Evolutionary conservation across 2,329 filamentous ascomycete genomes (phyloP).

Genomic region (Diaporthe ampelina): DNA sequence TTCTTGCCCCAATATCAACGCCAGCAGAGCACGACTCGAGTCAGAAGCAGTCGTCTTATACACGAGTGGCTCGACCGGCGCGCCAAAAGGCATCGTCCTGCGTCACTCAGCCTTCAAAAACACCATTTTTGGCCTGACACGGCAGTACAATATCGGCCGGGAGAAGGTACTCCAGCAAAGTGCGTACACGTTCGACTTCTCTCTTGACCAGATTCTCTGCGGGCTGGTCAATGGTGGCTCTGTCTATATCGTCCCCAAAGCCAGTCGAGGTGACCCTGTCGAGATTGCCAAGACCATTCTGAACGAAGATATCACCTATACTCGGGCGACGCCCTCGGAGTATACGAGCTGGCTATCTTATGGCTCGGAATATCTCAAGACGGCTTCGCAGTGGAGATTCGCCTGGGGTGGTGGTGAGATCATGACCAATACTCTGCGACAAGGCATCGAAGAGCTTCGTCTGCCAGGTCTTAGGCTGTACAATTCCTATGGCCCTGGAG

Average conservation of each 20-base stretch:
- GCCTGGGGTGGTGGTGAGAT: slow-evolving; percentile 53
- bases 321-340: slow-evolving; percentile 55
- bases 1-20: neutral
- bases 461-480: slow-evolving; percentile 30
- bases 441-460: neutral
- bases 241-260: slow-evolving; percentile 47
- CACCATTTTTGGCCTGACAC: slow-evolving; percentile 45
- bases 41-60: slow-evolving; percentile 51
- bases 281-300: slow-evolving; percentile 52
- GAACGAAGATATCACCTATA: slow-evolving; percentile 51
- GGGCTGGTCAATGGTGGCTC: slow-evolving; percentile 49
- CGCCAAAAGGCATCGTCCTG: slow-evolving; percentile 58
- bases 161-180: slow-evolving; percentile 52
- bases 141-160: slow-evolving; percentile 41
- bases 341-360: slow-evolving; percentile 48
- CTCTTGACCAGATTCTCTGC: slow-evolving; percentile 48
- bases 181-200: slow-evolving; percentile 58
- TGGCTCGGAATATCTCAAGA: slow-evolving; percentile 27
- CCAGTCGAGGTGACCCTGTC: slow-evolving; percentile 50
- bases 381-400: slow-evolving; percentile 46
- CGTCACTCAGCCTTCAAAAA: slow-evolving; percentile 49
- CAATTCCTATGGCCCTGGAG: slow-evolving; percentile 35
- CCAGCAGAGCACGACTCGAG: slow-evolving; percentile 14
- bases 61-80: slow-evolving; percentile 51
- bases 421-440: slow-evolving; percentile 34